phyloP scores from a whole-genome alignment of 176 grass and related monocot genomes.

The Carex pumila region DNA sequence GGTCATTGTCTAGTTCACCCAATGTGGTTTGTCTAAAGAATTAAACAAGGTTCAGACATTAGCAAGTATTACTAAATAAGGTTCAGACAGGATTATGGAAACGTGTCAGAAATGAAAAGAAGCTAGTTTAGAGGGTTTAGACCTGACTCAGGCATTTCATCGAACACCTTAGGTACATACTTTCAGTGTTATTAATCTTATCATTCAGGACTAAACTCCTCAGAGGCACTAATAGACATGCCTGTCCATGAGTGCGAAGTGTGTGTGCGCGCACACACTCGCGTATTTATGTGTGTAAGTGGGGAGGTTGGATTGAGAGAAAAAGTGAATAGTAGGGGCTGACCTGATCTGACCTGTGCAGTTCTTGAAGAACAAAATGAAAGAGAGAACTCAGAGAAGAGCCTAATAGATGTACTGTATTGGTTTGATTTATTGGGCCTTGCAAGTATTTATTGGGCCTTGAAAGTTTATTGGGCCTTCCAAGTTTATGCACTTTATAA shows the following conservation, averaged over 20 bases:
- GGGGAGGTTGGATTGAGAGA: neutral
- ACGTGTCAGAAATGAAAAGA: neutral
- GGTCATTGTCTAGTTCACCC: neutral
- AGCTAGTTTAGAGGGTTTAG: neutral
- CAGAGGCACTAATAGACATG: neutral
- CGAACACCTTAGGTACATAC: slow-evolving; percentile 9
- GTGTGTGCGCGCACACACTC: neutral
- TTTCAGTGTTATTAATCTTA: neutral
- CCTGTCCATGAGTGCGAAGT: neutral
- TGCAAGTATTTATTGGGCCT: neutral
- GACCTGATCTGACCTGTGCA: neutral
- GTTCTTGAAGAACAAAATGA: neutral
- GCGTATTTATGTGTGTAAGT: neutral
- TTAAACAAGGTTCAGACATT: neutral
- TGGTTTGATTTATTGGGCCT: neutral
- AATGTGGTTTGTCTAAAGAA: neutral
- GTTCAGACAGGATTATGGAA: neutral
- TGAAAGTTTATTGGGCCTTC: too few relatives aligned
- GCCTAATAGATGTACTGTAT: neutral
- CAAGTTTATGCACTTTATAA: neutral
- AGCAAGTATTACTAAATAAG: neutral
- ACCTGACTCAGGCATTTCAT: slow-evolving; percentile 12
- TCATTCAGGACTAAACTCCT: neutral
- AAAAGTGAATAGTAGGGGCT: neutral
- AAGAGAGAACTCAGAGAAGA: neutral